Conservation (phyloP, 129 eudicot species). For the Escallonia rubra region DNA sequence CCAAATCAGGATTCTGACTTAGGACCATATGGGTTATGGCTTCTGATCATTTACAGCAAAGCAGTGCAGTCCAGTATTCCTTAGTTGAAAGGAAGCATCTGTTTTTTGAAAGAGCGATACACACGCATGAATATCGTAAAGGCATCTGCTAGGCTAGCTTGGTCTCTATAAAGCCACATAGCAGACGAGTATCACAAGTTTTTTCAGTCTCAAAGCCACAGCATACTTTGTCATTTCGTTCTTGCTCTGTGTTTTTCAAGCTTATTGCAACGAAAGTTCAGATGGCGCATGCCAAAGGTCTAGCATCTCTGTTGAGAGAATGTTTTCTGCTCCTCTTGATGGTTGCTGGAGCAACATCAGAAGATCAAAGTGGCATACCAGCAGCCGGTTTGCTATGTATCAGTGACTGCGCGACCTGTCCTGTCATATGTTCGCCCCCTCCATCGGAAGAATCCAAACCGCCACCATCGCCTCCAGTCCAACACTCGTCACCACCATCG, state of each 20-base stretch:
- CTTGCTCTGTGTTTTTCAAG: no score
- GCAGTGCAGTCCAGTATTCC: no score
- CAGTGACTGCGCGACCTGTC: conserved; percentile 37
- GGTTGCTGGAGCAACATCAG: conserved; percentile 1
- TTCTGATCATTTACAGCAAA: no score
- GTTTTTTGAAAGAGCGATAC: neutral
- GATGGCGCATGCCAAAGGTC: neutral
- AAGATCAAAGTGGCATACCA: neutral
- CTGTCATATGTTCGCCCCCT: conserved; percentile 42
- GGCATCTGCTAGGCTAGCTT: neutral
- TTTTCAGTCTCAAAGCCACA: neutral
- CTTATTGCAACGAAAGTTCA: neutral
- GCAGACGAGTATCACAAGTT: neutral
- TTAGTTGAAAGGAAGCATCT: neutral
- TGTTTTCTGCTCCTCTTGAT: neutral
- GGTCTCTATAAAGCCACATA: neutral
- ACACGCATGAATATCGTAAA: neutral
- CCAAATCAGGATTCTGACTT: no score
- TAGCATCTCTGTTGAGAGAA: no score
- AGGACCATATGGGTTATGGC: no score
- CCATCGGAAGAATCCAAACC: conserved; percentile 11
- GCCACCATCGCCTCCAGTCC: conserved; percentile 7
- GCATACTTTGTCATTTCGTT: no score
- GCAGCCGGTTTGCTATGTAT: conserved; percentile 12
- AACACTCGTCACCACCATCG: conserved; percentile 10